Percentiles rank a stretch among this genome's conserved stretches.
Evolutionary conservation across 305 asterid species (phyloP).

Genomic region (Stenogyne calaminthoides): DNA sequence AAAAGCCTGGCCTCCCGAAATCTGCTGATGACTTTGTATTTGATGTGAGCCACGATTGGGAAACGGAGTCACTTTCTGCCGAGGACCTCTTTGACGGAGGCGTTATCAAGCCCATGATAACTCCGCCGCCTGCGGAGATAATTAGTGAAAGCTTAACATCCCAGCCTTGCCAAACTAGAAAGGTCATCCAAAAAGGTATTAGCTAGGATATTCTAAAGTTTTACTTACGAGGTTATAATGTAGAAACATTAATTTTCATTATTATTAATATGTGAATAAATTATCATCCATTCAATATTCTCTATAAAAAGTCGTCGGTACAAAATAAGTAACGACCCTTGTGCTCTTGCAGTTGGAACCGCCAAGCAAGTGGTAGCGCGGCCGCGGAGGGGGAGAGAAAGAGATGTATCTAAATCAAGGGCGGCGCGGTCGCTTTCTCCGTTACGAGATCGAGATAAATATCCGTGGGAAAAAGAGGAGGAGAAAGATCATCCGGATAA

Average conservation of each 20-base stretch:
- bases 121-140: constrained; percentile 26
- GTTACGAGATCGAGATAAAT: neutral
- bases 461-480: constrained; percentile 39
- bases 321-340: too few species aligned
- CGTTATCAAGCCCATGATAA: constrained; percentile 57
- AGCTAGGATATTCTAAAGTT: too few species aligned
- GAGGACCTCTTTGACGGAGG: constrained; percentile 82
- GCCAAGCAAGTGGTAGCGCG: too few species aligned
- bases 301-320: too few species aligned
- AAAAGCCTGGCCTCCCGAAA: constrained; percentile 12
- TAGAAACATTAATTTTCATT: too few species aligned
- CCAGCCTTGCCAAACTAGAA: too few species aligned
- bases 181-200: too few species aligned
- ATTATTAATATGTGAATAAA: too few species aligned
- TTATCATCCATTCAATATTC: too few species aligned
- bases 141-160: too few species aligned
- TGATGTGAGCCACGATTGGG: constrained; percentile 50
- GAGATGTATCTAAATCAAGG: constrained; percentile 40
- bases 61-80: constrained; percentile 52
- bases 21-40: constrained; percentile 57
- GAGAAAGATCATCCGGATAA: constrained; percentile 23
- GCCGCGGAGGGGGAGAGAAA: constrained; percentile 33
- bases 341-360: too few species aligned
- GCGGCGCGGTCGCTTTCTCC: constrained; percentile 77
- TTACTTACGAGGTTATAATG: too few species aligned